A percentile compares a stretch with the other conserved stretches of the same genome.
phyloP scores from a whole-genome alignment of 805 yeast genomes.

The Nadsonia fulvescens region DNA sequence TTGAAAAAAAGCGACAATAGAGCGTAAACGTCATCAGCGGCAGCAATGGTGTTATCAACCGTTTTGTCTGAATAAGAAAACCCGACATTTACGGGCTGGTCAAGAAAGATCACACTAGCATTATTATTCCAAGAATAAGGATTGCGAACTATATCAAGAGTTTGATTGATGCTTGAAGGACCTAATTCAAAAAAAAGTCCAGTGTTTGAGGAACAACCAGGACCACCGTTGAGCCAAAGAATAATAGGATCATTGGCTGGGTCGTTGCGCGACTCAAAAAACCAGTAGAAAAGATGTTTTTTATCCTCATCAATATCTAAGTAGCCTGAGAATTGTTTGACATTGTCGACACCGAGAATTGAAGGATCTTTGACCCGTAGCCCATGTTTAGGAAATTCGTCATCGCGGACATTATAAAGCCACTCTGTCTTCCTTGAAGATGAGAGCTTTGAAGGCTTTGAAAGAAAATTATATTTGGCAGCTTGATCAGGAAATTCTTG shows the following conservation, averaged over 20 bases:
- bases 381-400: conserved; percentile 21
- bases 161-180: conserved; percentile 53
- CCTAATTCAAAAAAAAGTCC: conserved; percentile 88
- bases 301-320: conserved; percentile 57
- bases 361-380: conserved; percentile 47
- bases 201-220: conserved; percentile 85
- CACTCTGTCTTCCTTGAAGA: too few species aligned
- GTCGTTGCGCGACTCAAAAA: conserved; percentile 78
- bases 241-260: conserved; percentile 75
- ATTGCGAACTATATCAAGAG: conserved; percentile 53
- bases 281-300: conserved; percentile 85
- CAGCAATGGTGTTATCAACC: conserved; percentile 57
- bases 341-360: conserved; percentile 50
- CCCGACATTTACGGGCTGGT: conserved; percentile 90
- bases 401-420: too few species aligned
- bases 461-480: too few species aligned
- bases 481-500: too few species aligned
- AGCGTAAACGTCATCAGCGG: conserved; percentile 74
- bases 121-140: conserved; percentile 83
- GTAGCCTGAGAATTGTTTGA: conserved; percentile 59
- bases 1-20: conserved; percentile 71
- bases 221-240: conserved; percentile 92
- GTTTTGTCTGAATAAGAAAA: conserved; percentile 59
- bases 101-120: conserved; percentile 79
- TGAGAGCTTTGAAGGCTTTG: too few species aligned